These are phyloP conservation scores for Panicum virgatum DNA, from an alignment of 202 grass and related monocot species.

Conservation along the genomic window DNA sequence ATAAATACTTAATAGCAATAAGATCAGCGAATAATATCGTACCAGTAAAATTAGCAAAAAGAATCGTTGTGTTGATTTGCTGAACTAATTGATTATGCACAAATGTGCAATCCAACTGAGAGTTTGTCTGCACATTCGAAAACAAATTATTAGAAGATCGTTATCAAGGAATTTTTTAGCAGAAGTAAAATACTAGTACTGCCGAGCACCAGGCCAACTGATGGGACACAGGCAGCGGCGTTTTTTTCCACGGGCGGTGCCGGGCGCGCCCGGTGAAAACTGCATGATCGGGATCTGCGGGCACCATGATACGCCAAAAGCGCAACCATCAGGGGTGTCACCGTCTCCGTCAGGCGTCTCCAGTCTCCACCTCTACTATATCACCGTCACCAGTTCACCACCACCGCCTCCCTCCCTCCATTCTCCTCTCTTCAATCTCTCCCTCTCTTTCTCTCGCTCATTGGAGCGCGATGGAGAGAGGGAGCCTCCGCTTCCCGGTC, in stretches of 20 bases:
- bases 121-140: not conserved
- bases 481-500: not conserved
- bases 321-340: conserved; percentile 15
- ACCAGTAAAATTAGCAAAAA: not conserved
- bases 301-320: conserved; percentile 30
- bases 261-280: conserved; percentile 3
- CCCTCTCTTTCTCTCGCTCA: not conserved
- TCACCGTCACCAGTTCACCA: conserved; percentile 26
- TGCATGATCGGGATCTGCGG: conserved; percentile 8
- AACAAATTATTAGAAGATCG: not conserved
- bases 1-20: not conserved
- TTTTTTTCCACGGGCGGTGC: not conserved
- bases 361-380: conserved; percentile 36
- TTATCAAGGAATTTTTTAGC: not conserved
- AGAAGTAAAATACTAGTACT: not conserved
- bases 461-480: conserved; percentile 29
- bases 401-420: not conserved
- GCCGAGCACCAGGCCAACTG: not conserved
- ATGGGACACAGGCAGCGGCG: not conserved
- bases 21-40: no score
- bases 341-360: not conserved
- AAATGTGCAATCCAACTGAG: not conserved
- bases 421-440: not conserved
- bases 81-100: not conserved
- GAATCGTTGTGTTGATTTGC: not conserved